Evolutionary conservation across 495 filamentous ascomycete genomes (phyloP).

Genomic region (Xylaria palmicola): DNA sequence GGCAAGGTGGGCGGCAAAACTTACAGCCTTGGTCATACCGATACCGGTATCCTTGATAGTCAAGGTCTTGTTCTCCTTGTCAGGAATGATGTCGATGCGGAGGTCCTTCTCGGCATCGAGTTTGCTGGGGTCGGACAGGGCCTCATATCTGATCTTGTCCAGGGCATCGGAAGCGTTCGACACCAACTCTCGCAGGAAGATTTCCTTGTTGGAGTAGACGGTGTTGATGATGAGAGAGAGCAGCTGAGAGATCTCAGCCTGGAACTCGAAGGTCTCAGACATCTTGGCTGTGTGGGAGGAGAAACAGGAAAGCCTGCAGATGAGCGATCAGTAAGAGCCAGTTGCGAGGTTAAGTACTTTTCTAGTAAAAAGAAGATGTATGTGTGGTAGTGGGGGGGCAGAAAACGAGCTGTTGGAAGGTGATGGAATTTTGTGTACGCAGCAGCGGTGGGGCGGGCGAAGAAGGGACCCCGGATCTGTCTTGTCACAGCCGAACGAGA

Average conservation of each 20-base stretch:
- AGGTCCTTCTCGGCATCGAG: conserved; percentile 96
- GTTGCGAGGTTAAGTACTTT: neutral
- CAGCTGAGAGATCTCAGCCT: conserved; percentile 99
- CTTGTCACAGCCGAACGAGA: too few relatives aligned
- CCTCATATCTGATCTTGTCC: conserved; percentile 99
- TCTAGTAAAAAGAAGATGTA: neutral
- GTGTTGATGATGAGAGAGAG: conserved; percentile 99
- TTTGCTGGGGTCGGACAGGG: conserved; percentile 94
- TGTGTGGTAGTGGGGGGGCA: neutral
- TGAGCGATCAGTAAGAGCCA: neutral
- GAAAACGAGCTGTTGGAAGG: neutral
- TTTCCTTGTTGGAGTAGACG: conserved; percentile 99
- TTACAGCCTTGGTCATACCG: conserved; percentile 99
- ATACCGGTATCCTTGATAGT: conserved; percentile 97
- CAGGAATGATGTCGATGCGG: conserved; percentile 94
- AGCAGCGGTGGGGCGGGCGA: neutral
- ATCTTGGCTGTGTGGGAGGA: conserved; percentile 52
- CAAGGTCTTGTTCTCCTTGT: conserved; percentile 95
- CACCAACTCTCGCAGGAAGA: conserved; percentile 96
- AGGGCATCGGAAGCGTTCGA: conserved; percentile 98
- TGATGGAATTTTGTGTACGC: neutral
- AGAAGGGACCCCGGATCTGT: too few relatives aligned
- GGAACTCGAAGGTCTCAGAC: conserved; percentile 98
- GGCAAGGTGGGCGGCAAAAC: conserved; percentile 34
- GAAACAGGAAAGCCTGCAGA: neutral